Base-by-base conservation (phyloP, 208 protist species). In the Trypanosoma avium region DNA sequence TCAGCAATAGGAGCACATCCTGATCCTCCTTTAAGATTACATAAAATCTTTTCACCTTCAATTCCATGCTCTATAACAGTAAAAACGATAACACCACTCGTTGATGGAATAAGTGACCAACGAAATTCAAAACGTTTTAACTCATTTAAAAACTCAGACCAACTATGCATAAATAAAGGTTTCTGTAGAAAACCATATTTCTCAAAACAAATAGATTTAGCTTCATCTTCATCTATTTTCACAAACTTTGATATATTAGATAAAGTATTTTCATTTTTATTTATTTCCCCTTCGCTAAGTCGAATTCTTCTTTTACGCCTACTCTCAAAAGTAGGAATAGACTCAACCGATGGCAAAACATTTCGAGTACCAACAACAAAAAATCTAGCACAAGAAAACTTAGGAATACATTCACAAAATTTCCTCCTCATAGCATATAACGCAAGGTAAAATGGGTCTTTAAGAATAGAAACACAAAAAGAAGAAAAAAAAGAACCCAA, bases 181-280 rank as follows among this genome's bases (percentile, higher is more conserved):
- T 82, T 86, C 33, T 86, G 74, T 21, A 90, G 45, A 77, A 90
- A 93, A 3, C 77, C 87, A 64, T 93, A 90, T 2, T 73, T 70
- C 36, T 88, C 81, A 61, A 80, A 82, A 30, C 87, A 93, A 4
- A 68, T 53, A 19, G 53, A 71, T 46, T 84, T 86, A 2, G 84
- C 77, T 4, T 85, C 76, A 13, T 75, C 76, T 19, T 91, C 84
- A 22, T 50, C 53, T 8, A 53, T 43, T 8, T 49, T 36, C 10
- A 32, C 17, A n/a, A 13, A 32, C 9, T 35, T 21, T 29, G 21
- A 9, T 26, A 36, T 6, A 52, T 13, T 53, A 27, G 6, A 48
- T 10, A 4, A 48, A 5, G 13, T 9, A 36, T 42, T 57, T 1
- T 30, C 9, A 48, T 35, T 7, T 57, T 15, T 13, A 46, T 17